These are phyloP conservation scores for Incumbomyces lentus DNA, from an alignment of 2,329 filamentous ascomycete species.

Conservation along the genomic window DNA sequence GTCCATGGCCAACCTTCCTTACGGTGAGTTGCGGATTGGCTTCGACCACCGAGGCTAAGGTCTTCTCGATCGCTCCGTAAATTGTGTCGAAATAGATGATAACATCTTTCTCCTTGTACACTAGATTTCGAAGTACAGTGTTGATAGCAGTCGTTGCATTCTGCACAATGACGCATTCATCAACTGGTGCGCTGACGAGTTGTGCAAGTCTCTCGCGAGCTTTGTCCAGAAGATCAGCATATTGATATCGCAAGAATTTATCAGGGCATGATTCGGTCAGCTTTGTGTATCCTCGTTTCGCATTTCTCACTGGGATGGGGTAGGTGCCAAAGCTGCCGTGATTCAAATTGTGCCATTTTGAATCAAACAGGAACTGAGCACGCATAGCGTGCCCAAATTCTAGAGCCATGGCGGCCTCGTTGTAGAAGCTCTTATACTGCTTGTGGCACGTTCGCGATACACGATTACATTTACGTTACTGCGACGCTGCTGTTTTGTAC, in stretches of 20 bases:
- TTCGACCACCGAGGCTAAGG: conserved; percentile 62
- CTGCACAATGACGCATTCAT: conserved; percentile 63
- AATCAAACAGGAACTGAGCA: conserved; percentile 59
- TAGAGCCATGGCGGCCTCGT: conserved; percentile 18
- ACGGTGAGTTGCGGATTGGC: conserved; percentile 40
- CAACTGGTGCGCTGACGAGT: conserved; percentile 54
- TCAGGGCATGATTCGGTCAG: conserved; percentile 60
- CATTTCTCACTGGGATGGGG: conserved; percentile 51
- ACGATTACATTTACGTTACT: too few relatives aligned
- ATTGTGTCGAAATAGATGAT: conserved; percentile 57
- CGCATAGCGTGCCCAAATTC: conserved; percentile 46
- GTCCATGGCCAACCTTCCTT: conserved; percentile 41
- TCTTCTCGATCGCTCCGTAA: conserved; percentile 68
- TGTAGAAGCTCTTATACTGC: too few relatives aligned
- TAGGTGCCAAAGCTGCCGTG: conserved; percentile 80
- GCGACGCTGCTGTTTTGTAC: too few relatives aligned
- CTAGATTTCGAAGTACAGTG: conserved; percentile 65
- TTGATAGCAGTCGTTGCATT: conserved; percentile 71
- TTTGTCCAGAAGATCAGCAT: conserved; percentile 52
- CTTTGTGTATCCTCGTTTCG: conserved; percentile 56
- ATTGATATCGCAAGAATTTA: conserved; percentile 61
- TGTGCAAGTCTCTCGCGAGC: conserved; percentile 54
- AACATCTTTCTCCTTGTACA: conserved; percentile 59
- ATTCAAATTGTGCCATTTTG: conserved; percentile 63
- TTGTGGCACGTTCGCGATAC: too few relatives aligned